phyloP scores from a whole-genome alignment of 176 grass and related monocot species.

The Puccinellia tenuiflora region DNA sequence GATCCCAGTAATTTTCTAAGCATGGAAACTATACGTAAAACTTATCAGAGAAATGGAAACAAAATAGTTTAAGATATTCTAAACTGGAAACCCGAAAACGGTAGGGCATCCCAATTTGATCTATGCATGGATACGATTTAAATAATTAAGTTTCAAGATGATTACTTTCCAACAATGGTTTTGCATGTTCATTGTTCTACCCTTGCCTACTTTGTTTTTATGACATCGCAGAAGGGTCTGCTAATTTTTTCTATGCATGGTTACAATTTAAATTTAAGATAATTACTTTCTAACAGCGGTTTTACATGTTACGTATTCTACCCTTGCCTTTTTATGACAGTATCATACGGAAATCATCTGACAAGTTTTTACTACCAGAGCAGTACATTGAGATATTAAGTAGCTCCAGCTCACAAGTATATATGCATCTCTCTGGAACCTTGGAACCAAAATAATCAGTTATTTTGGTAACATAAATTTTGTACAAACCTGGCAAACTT shows the following conservation, averaged over 20 bases:
- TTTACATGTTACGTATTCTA: not conserved
- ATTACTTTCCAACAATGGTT: not conserved
- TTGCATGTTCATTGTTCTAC: not conserved
- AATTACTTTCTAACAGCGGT: not conserved
- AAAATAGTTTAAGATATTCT: not conserved
- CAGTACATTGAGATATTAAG: not conserved
- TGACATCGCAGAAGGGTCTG: not conserved
- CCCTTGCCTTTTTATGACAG: not conserved
- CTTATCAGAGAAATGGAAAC: not conserved
- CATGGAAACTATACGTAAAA: not conserved
- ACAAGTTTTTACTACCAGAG: not conserved
- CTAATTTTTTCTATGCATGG: not conserved
- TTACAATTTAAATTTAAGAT: not conserved
- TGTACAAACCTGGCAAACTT: constrained; percentile 69
- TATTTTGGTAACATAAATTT: not conserved
- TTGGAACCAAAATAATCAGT: not conserved
- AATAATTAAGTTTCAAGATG: not conserved
- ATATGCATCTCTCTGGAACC: not conserved
- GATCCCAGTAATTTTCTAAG: not conserved
- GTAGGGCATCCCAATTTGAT: not conserved
- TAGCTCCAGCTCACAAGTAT: not conserved
- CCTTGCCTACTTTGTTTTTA: not conserved
- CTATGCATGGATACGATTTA: not conserved
- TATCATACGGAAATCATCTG: not conserved
- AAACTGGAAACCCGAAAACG: not conserved